Evolutionary conservation across 2,329 filamentous ascomycete genomes (phyloP), one percentile per base, ranked within the genome.

Genomic region (Colletotrichum lentis): DNA sequence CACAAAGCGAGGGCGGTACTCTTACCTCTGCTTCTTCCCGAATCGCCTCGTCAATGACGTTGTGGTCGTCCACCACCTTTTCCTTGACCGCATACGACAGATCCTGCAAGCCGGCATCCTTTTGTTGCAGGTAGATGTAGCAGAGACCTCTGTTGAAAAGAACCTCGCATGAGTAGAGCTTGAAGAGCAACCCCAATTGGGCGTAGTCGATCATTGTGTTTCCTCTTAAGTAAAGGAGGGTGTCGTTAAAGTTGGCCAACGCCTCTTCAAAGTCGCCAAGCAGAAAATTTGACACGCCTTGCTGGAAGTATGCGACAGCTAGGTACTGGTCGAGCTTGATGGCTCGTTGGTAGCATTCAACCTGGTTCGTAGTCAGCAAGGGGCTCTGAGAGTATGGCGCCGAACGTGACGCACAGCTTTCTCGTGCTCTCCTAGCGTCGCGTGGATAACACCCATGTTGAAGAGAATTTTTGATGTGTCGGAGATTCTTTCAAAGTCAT

Each of bases 131-230:
- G 77, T 98, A 98, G 75, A 98, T 97, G 81, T 97, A 98, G 82
- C 96, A 98, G 66, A 99, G 85, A 67, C 96, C 96, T 61, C 96
- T 90, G 79, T 99, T 99, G 84, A 99, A 99, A 31, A 99, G 85
- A 2, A 97, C 95, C 76, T 99, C 96, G 81, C 96, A 99, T 1
- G 96, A 97, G 79, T 95, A 98, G 12, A 99, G 84, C 79, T 97
- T 97, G 84, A 98, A 99, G 67, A 96, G 91, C 52, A 99, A 86
- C 22, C 96, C 96, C 56, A 99, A 81, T 79, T 99, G 96, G 69
- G 97, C 93, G 79, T 99, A 99, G 80, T 99, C 94, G 80, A 99
- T 99, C 81, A 96, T 93, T 64, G 93, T 94, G 82, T 99, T 98
- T 70, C 96, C 96, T 75, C 96, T 89, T 53, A 99, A 86, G 79